Evolutionary conservation across 768 basidiomycete species (phyloP).

Genomic region (Rhizopogon rudus): DNA sequence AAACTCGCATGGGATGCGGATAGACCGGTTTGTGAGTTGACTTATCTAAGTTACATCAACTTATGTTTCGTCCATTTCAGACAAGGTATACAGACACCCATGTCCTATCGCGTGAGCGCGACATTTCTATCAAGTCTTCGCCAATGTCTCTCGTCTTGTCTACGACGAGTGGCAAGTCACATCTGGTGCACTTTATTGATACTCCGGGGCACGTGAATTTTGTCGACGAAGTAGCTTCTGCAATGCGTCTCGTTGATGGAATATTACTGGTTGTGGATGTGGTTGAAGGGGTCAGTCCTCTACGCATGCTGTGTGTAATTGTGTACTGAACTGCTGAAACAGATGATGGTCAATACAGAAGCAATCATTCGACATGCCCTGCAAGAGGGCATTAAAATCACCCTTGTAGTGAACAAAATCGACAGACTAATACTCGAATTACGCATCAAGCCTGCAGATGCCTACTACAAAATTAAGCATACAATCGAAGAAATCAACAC

Average conservation of each 20-base stretch:
- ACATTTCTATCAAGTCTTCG: conserved; percentile 93
- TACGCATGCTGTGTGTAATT: not conserved
- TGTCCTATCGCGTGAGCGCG: conserved; percentile 78
- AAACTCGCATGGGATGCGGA: conserved; percentile 93
- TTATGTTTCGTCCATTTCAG: conserved; percentile 37
- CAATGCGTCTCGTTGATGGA: conserved; percentile 86
- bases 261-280: conserved; percentile 93
- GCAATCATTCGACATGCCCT: conserved; percentile 83
- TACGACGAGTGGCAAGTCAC: conserved; percentile 86
- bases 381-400: conserved; percentile 85
- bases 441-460: conserved; percentile 91
- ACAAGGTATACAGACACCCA: conserved; percentile 96
- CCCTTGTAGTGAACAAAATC: conserved; percentile 95
- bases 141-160: conserved; percentile 92
- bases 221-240: conserved; percentile 92
- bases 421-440: conserved; percentile 96
- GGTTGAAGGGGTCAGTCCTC: conserved; percentile 78
- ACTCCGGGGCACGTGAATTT: conserved; percentile 99
- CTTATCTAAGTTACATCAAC: conserved; percentile 8
- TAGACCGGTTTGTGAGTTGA: conserved; percentile 55
- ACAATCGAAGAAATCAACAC: conserved; percentile 98
- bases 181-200: conserved; percentile 90
- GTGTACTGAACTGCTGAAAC: conserved; percentile 10
- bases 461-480: conserved; percentile 98
- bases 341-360: conserved; percentile 94